Evolutionary conservation across 495 filamentous ascomycete species (phyloP), one percentile per base, ranked within the genome.

Genomic region (Hyaloscypha variabilis): DNA sequence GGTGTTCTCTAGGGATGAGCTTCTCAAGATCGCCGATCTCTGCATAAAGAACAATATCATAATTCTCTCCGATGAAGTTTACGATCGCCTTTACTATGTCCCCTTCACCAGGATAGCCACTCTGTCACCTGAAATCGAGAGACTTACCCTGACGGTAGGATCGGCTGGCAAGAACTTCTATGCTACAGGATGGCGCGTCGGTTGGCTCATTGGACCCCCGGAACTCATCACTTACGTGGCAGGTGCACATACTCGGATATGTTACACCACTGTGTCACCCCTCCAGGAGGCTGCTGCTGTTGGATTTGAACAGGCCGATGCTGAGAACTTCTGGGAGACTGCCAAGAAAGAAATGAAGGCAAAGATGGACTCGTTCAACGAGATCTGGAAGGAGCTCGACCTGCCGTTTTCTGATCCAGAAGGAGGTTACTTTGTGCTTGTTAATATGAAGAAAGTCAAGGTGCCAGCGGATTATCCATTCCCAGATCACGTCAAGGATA

Each of bases 141-240:
- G 87, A 63, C 85, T 93, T 39, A 99, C 95, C 21, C 78, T 99
- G 36, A 97, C 94, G 3, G 95, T 97, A 49, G 94, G 96, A 30
- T 96, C 91, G 2, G 95, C 92, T 6, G 95, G 95, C 64, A 99
- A 99, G 81, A 96, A 95, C 77, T 99, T 99, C 79, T 98, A 99
- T 71, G 90, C 90, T 55, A 99, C 95, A 0, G 95, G 95, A 42
- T 99, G 95, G 95, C 88, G 95, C 60, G 96, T 98, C 2, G 93
- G 92, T 10, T 99, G 93, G 86, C 81, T 99, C 19, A 96, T 97
- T 66, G 95, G 95, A 1, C 92, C 91, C 2, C 85, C 91, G 23
- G 84, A 94, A 60, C 80, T 99, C 52, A 95, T 97, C 81, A 91
- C 94, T 75, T 92, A 97, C 74, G 94, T 96, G 42, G 84, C 89